A percentile compares a stretch with the other conserved stretches of the same genome.
phyloP scores from a whole-genome alignment of 495 filamentous ascomycete genomes.

The Penicillium coffeae region DNA sequence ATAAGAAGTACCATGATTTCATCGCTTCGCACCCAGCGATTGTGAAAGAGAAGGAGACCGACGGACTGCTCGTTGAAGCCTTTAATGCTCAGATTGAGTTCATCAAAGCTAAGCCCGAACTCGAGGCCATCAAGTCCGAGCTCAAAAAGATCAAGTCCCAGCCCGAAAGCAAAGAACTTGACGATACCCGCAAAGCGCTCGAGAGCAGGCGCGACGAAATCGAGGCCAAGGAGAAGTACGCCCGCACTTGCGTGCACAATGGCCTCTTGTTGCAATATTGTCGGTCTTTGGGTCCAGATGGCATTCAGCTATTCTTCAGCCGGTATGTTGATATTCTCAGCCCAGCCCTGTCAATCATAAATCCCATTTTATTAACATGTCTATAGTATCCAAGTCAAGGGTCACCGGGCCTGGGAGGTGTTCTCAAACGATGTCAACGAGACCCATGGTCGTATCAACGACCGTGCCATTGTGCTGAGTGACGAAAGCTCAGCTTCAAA shows the following conservation, averaged over 20 bases:
- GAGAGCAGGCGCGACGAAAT: not conserved
- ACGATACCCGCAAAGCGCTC: not conserved
- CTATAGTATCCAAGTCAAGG: slow-evolving; percentile 75
- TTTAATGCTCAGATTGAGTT: slow-evolving; percentile 70
- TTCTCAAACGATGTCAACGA: slow-evolving; percentile 89
- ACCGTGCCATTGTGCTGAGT: slow-evolving; percentile 70
- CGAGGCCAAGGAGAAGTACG: slow-evolving; percentile 67
- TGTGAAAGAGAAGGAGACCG: slow-evolving; percentile 81
- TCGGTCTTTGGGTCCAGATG: slow-evolving; percentile 79
- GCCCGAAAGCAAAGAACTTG: not conserved
- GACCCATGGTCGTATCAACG: slow-evolving; percentile 78
- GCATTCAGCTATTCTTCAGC: slow-evolving; percentile 91
- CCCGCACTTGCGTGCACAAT: slow-evolving; percentile 90
- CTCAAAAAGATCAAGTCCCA: not conserved
- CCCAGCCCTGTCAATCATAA: not conserved
- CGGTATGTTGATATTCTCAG: slow-evolving; percentile 39
- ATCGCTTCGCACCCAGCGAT: slow-evolving; percentile 71
- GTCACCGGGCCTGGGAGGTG: slow-evolving; percentile 86
- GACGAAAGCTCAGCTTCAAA: slow-evolving; percentile 61
- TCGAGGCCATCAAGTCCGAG: not conserved
- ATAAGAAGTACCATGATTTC: slow-evolving; percentile 67
- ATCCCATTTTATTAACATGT: slow-evolving; percentile 9
- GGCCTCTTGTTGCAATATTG: slow-evolving; percentile 92
- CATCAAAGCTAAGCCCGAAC: not conserved
- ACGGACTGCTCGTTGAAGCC: slow-evolving; percentile 83